Evolutionary conservation across 75 land plant genomes (phyloP), one percentile per base, ranked within the genome.

Genomic region (Cryptomeria japonica): DNA sequence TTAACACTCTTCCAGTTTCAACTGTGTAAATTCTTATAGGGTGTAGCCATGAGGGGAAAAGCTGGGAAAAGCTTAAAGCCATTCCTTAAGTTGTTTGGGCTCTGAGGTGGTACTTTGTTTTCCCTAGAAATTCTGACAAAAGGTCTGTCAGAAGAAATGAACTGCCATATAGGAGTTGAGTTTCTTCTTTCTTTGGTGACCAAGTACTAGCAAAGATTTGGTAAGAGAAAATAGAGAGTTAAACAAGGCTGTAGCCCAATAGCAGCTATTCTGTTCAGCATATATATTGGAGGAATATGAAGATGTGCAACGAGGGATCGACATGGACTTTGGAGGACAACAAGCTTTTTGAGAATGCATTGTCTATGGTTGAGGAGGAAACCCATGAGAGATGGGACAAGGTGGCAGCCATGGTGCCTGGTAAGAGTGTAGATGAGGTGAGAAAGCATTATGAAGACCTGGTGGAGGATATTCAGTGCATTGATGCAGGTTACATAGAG

Each of bases 401-500:
- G 73, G 58, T 93, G 36, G 90, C 91, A 56, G 88, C 87, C 22
- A 49, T 22, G 86, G 53, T 92, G 3, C 94, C 92, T 2, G 91
- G 91, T 38, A 93, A 93, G 89, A 86, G 79, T 3, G 87, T 70
- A 25, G 87, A 83, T 16, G 90, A 93, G n/a, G 89, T 93, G 34
- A 55, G 41, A 70, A 76, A 41, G 41, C 91, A 90, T 53, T 90
- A 70, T 41, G 42, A 87, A 38, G 91, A 80, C 42, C 89, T 95
- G 86, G 91, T 88, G 47, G 87, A 79, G 34, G 96, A 95, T 85
- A 89, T 95, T 22, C 84, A 80, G 47, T 73, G 49, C 53, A 95
- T 95, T 15, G 96, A 95, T 61, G 94, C 96, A 3, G 96, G 96
- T 58, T 83, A 84, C n/a, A 32, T 95, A 41, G 91, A 89, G 22